Evolutionary conservation across 2,329 filamentous ascomycete species (phyloP), one percentile per base, ranked within the genome.

Genomic region (Verticillium nubilum): DNA sequence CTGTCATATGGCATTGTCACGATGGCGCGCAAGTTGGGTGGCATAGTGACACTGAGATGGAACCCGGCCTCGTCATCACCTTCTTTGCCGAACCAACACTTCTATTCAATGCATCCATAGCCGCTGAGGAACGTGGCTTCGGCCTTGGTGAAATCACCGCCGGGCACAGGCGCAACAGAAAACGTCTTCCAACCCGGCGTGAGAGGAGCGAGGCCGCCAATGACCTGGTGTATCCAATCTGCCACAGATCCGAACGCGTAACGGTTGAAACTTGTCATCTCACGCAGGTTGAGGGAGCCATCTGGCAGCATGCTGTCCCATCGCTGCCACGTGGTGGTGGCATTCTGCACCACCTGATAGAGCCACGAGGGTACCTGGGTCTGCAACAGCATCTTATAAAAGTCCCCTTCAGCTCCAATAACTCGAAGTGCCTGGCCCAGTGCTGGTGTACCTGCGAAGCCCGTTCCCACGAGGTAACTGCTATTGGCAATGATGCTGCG

Each of bases 281-380:
- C 64, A 0, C 78, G 75, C 0, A 75, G 69, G 57, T 81, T 81
- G 17, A 80, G n/a, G n/a, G n/a, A 64, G 0, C 78, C 78, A 59
- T 81, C 68, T 0, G 76, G 68, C 1, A 80, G 64, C 35, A 82
- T 67, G 28, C 73, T 76, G 54, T 82, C 77, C 80, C 79, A 82
- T 2, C 80, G 72, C 62, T 82, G 79, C 79, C 79, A 82, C 0
- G n/a, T n/a, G n/a, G 75, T 78, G 0, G 79, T 82, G 0, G 72
- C 79, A 10, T 71, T 71, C 73, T 77, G 74, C 0, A 70, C 72
- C 5, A 82, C 73, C 15, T 76, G 77, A 55, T 80, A 81, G 1
- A 82, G 65, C 79, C 79, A 82, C 0, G 74, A 77, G 0, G 78
- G 79, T 13, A 33, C 31, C n/a, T n/a, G n/a, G n/a, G n/a, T n/a